Base-by-base conservation (phyloP, 2,329 filamentous ascomycete species). In the Graphilbum fragrans region DNA sequence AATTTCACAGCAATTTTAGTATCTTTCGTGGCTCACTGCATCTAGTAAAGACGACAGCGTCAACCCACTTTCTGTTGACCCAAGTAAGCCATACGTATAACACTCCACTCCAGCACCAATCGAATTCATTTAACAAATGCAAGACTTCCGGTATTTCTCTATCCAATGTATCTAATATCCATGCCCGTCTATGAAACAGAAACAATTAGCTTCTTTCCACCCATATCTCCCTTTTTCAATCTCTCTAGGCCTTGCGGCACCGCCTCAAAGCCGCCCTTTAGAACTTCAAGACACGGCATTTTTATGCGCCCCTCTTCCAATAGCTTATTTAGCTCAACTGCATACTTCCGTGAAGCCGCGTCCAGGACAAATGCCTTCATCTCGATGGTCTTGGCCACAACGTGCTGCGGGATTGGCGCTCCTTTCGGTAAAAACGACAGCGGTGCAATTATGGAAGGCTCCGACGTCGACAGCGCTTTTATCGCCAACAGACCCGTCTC, bases 401-500 rank as follows among this genome's bases (percentile, higher is more conserved):
- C 25, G 14, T 29, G 8, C 14, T 29, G 8, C 8, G 25, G 25
- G 25, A 29, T 29, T 8, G 25, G 8, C 8, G 8, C 8, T 8
- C 14, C 14, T 14, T 29, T 29, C 8, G 25, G 25, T 14, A 29
- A 14, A 29, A 29, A 29, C 14, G 25, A 29, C 25, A 29, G 25
- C 25, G 25, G 25, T 29, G 25, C 25, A 14, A 29, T 29, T 8
- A 29, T 14, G 25, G 25, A 29, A 8, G 25, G 25, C 25, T 29
- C 14, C 8, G 25, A 29, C 14, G 25, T 14, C 25, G 25, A 29
- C 25, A 29, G 25, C 8, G 25, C 25, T 8, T 8, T 14, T 14
- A 29, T 29, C 14, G 25, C 50, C 17, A 54, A 44, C 1, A 39
- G 44, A 6, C 59, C 59, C 1, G 61, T 63, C 32, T 52, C 49